Conservation (phyloP, 2,329 filamentous ascomycete species). For the Fonsecaea monophora region DNA sequence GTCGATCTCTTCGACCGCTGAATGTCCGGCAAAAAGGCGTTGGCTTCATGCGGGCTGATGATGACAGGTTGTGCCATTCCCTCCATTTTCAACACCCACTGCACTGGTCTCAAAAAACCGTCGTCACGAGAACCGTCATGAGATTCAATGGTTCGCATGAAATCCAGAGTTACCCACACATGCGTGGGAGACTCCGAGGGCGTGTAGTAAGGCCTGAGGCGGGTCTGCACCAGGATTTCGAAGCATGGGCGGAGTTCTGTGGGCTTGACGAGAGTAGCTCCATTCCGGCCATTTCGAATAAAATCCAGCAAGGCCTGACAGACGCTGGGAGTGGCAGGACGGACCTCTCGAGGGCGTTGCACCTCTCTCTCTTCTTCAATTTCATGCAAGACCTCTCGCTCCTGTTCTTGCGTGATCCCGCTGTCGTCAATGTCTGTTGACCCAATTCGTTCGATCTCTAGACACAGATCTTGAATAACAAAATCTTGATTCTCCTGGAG, state of each 20-base stretch:
- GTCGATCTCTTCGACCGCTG: slow-evolving; percentile 44
- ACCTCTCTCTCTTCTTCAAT: slow-evolving; percentile 66
- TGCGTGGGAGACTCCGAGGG: slow-evolving; percentile 46
- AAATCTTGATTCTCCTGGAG: slow-evolving; percentile 40
- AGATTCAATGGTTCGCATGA: slow-evolving; percentile 53
- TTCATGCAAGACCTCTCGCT: slow-evolving; percentile 69
- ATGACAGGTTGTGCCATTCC: slow-evolving; percentile 53
- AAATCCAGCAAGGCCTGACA: slow-evolving; percentile 55
- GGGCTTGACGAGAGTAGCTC: slow-evolving; percentile 42
- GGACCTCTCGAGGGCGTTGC: slow-evolving; percentile 54
- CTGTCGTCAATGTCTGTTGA: slow-evolving; percentile 45
- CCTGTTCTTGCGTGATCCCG: slow-evolving; percentile 68
- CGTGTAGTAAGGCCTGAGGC: slow-evolving; percentile 14
- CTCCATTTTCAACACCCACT: slow-evolving; percentile 59
- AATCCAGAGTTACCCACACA: slow-evolving; percentile 61
- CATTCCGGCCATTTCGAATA: slow-evolving; percentile 49
- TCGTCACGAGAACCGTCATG: slow-evolving; percentile 46
- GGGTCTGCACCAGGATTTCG: slow-evolving; percentile 48
- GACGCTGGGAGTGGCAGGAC: slow-evolving; percentile 53
- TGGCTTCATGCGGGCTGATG: slow-evolving; percentile 67
- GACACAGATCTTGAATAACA: slow-evolving; percentile 42
- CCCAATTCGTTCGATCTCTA: slow-evolving; percentile 50
- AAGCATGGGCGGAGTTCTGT: slow-evolving; percentile 57
- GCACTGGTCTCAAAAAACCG: slow-evolving; percentile 59
- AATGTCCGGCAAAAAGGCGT: slow-evolving; percentile 57